Percentiles rank a stretch among this genome's conserved stretches.
Conservation (phyloP, 306 rosid genomes). For the Gillenia trifoliata region DNA sequence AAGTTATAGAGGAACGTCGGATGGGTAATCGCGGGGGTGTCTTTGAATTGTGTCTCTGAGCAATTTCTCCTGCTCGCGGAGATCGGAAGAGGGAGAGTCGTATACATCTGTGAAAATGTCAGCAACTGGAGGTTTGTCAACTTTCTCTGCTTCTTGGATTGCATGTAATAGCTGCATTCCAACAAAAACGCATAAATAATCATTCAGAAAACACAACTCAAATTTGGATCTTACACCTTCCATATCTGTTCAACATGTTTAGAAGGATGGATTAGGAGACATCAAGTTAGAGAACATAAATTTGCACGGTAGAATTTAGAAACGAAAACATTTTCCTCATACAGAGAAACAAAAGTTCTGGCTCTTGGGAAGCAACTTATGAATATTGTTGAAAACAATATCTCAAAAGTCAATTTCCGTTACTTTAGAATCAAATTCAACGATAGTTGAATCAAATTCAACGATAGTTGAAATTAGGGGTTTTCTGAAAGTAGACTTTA, state of each 20-base stretch:
- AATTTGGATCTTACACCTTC: too few species aligned
- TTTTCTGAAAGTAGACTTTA: too few species aligned
- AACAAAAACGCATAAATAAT: neutral
- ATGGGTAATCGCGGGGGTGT: slow-evolving; percentile 60
- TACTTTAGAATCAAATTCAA: too few species aligned
- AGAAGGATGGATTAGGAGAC: neutral
- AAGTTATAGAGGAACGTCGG: slow-evolving; percentile 45
- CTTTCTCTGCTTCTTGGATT: slow-evolving; percentile 80
- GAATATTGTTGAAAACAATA: neutral
- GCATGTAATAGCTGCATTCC: slow-evolving; percentile 57
- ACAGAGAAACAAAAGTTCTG: neutral
- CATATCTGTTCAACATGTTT: neutral
- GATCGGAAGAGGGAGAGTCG: slow-evolving; percentile 64
- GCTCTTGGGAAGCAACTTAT: neutral
- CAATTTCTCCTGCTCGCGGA: slow-evolving; percentile 65
- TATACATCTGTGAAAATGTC: slow-evolving; percentile 82
- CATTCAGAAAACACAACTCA: neutral
- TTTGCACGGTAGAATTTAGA: too few species aligned
- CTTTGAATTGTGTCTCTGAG: slow-evolving; percentile 54
- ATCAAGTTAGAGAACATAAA: neutral
- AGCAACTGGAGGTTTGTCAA: slow-evolving; percentile 63
- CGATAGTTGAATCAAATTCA: too few species aligned
- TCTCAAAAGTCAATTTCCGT: too few species aligned
- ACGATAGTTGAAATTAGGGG: too few species aligned
- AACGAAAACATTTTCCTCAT: neutral